Evolutionary conservation across 345 rosid genomes (phyloP), one percentile per base, ranked within the genome.

Genomic region (Ceriops zippeliana): DNA sequence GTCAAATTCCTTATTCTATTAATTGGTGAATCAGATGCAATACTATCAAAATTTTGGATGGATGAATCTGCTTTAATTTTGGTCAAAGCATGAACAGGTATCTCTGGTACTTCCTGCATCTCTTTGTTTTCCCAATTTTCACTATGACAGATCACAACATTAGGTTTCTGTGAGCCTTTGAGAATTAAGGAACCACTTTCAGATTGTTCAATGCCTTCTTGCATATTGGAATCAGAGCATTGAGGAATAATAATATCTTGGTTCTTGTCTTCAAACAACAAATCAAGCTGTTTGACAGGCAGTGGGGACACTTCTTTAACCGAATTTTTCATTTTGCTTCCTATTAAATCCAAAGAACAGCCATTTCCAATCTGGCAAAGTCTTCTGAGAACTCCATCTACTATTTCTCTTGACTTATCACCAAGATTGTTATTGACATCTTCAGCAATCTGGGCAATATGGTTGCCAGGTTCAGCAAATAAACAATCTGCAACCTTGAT

Each of bases 401-500:
- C 68, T 52, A 73, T 74, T 70, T 66, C 75, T 76, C 62, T 75
- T 64, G 68, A 69, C 47, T 78, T 80, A 37, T 81, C 79, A 62
- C 67, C 70, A 75, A 70, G 61, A 52, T 61, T 79, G 63, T 58
- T 62, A 66, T 62, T 66, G 30, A 60, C 62, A 74, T 69, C 78
- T 67, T 77, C 75, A 16, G 72, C 81, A 69, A 56, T 71, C 37
- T 63, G 35, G 67, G 62, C 61, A 81, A 70, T 53, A 66, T 74
- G 68, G 66, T 70, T 63, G 53, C 78, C 80, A 61, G 71, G 56
- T 77, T 80, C 86, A 65, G 70, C 67, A 77, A 76, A 72, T 78
- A 93, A 77, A 61, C 92, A 91, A 83, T 93, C 98, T 78, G 95
- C 98, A 79, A 93, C 74, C 78, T 84, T 83, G 80, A 93, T 83